A percentile compares a stretch with the other conserved stretches of the same genome.
Evolutionary conservation across 2,329 filamentous ascomycete species (phyloP).

Genomic region (Pseudogymnoascus sp.): DNA sequence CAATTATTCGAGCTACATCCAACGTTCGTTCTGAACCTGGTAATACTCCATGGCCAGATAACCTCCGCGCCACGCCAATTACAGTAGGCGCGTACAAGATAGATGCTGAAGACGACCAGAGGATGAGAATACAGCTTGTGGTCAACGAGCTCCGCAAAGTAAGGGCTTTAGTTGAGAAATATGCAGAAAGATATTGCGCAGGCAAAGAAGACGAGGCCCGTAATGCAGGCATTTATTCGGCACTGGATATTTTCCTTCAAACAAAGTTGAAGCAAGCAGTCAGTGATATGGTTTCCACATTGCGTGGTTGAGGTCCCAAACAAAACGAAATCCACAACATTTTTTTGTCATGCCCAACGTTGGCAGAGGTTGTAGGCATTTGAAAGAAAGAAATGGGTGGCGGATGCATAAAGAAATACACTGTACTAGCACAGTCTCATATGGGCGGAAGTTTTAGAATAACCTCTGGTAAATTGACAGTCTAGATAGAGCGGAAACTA

Average conservation of each 20-base stretch:
- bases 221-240: neutral
- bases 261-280: slow-evolving; percentile 1
- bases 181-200: neutral
- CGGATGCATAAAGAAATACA: neutral
- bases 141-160: slow-evolving; percentile 4
- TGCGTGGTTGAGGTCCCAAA: neutral
- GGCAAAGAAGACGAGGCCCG: neutral
- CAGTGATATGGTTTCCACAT: neutral
- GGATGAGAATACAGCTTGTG: slow-evolving; percentile 1
- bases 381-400: neutral
- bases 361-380: neutral
- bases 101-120: slow-evolving; percentile 1
- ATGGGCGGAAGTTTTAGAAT: neutral
- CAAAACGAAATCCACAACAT: neutral
- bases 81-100: slow-evolving; percentile 1
- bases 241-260: neutral
- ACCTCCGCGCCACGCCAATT: neutral
- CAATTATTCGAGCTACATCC: slow-evolving; percentile 4
- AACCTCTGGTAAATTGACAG: neutral
- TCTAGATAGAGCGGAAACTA: neutral
- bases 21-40: neutral
- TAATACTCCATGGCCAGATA: neutral
- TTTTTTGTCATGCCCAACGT: neutral
- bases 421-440: neutral
- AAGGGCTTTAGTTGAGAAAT: neutral